These are phyloP conservation scores for Emydomyces testavorans DNA, from an alignment of 2,329 filamentous ascomycete species.

Conservation along the genomic window DNA sequence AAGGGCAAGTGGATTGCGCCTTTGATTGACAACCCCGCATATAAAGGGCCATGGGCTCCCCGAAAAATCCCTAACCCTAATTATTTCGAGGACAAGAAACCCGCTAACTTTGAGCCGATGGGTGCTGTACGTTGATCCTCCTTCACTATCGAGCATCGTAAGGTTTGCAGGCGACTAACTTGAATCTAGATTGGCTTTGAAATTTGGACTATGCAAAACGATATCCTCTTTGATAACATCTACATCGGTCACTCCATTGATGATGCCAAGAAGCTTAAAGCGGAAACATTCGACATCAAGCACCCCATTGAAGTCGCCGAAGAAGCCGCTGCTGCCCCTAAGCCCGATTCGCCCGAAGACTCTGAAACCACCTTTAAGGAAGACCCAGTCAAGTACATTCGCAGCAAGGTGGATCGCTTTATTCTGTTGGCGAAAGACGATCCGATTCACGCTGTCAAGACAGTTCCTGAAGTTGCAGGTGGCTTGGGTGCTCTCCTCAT, in stretches of 20 bases:
- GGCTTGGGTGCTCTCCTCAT: conserved; percentile 60
- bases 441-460: conserved; percentile 72
- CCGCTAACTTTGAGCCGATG: conserved; percentile 94
- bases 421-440: conserved; percentile 69
- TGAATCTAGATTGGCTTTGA: conserved; percentile 75
- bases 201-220: conserved; percentile 99
- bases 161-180: conserved; percentile 15
- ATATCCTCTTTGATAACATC: conserved; percentile 99
- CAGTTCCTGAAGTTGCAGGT: conserved; percentile 82
- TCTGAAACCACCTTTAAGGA: conserved; percentile 69
- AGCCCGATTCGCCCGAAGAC: conserved; percentile 46
- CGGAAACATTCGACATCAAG: conserved; percentile 87
- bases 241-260: conserved; percentile 96
- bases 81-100: conserved; percentile 95
- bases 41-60: conserved; percentile 93
- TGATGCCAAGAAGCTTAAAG: conserved; percentile 78
- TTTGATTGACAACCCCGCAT: conserved; percentile 89
- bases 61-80: conserved; percentile 94
- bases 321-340: conserved; percentile 69
- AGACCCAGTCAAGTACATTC: conserved; percentile 75
- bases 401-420: conserved; percentile 91
- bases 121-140: conserved; percentile 61
- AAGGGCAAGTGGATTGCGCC: conserved; percentile 98
- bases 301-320: conserved; percentile 66
- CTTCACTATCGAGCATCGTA: neutral